Conservation (phyloP, 2,329 filamentous ascomycete species). For the Fusarium veterinarium region DNA sequence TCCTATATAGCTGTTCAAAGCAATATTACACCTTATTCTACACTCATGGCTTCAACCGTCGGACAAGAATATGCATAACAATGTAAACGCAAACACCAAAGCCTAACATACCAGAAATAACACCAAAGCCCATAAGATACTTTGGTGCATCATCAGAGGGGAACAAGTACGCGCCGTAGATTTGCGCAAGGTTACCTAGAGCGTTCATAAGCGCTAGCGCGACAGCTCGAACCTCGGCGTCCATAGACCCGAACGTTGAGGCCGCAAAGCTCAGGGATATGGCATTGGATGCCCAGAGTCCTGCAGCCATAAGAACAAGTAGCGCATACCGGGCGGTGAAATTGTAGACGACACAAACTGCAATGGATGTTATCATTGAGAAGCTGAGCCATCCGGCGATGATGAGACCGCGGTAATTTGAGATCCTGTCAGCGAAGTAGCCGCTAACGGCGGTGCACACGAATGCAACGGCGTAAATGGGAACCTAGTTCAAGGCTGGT, state of each 20-base stretch:
- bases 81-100: not conserved
- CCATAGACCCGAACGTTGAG: conserved; percentile 62
- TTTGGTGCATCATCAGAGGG: not conserved
- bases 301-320: conserved; percentile 66
- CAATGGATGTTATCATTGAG: conserved; percentile 43
- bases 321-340: conserved; percentile 64
- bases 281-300: conserved; percentile 65
- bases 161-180: not conserved
- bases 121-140: not conserved
- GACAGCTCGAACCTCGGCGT: conserved; percentile 60
- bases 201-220: conserved; percentile 63
- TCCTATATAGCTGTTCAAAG: no score
- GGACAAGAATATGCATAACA: not conserved
- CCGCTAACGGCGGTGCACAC: not conserved
- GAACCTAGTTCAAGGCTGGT: not conserved
- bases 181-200: not conserved
- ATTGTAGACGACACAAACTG: conserved; percentile 61
- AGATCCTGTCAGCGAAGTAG: not conserved
- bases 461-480: not conserved
- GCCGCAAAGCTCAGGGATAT: conserved; percentile 63
- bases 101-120: not conserved
- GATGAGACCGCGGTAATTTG: not conserved
- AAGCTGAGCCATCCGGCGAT: not conserved
- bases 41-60: not conserved
- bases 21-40: no score